Base-by-base conservation (phyloP, 305 asterid species). In the Solanum aculeatissimum region DNA sequence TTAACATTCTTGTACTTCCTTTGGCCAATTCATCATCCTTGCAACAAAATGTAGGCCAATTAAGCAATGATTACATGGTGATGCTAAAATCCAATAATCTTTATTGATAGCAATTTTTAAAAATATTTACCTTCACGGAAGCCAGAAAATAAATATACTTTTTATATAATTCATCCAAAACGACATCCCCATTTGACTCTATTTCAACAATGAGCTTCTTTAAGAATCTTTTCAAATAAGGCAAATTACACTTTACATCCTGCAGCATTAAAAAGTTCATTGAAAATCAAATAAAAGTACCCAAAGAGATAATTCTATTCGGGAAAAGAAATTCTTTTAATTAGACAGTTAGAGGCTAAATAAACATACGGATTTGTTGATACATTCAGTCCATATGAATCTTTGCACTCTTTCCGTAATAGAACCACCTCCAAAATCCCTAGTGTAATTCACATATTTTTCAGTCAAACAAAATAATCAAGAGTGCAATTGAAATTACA, bases 91-190 rank as follows among this genome's bases (percentile, higher is more conserved):
- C 66, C 83, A 42, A 70, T 53, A 19, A 53, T 78, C 83, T 53
- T 83, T 80, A 65, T 5, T 43, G 19, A 21, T 40, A 42, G 58
- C 42, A 27, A 19, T 2, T 19, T 29, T 35, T 43, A 66, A 77
- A 68, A 85, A 57, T 23, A 19, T 35, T 87, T 86, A 94, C 99
- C 98, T 89, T 90, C 40, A 89, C 78, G 75, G 92, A 92, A 84
- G 92, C 85, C 93, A 94, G 83, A 72, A 77, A 89, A 83, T 85
- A 91, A 0, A 94, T 93, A 69, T 92, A 97, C 79, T 84, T 92
- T 85, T 95, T 97, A 86, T 95, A 95, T 65, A 97, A 71, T 87
- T 94, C 95, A 88, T 94, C 98, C 89, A 95, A 87, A 88, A 94
- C 97, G 15, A 89, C 81, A 1, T 86, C 92, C 47, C 97, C 96